phyloP scores from a whole-genome alignment of 305 asterid genomes.

The Stenogyne calaminthoides region DNA sequence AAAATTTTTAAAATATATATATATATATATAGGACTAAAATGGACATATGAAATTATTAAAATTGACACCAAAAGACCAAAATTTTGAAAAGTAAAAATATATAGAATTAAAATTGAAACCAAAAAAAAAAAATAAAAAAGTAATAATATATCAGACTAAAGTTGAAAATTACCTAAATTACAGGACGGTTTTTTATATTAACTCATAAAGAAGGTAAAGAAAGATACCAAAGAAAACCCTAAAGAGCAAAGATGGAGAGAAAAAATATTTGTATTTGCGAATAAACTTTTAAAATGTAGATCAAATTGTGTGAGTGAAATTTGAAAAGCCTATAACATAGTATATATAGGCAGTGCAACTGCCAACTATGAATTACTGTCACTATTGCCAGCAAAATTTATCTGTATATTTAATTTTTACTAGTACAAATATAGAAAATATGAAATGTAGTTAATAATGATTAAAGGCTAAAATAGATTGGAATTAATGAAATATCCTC shows the following conservation, averaged over 20 bases:
- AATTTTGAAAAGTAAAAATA: too few species aligned
- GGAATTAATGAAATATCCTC: neutral
- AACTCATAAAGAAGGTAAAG: neutral
- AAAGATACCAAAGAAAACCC: neutral
- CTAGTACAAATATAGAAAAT: neutral
- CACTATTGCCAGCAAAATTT: neutral
- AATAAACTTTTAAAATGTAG: neutral
- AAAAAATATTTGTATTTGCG: neutral
- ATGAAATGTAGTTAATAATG: neutral
- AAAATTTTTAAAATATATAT: too few species aligned
- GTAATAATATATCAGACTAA: too few species aligned
- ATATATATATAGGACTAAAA: too few species aligned
- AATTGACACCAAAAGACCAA: too few species aligned
- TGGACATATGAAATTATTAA: too few species aligned
- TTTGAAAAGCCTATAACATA: neutral
- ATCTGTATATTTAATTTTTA: neutral
- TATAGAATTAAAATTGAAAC: too few species aligned
- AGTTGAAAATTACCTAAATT: too few species aligned
- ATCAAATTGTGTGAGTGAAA: neutral
- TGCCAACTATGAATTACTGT: neutral
- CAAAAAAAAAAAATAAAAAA: too few species aligned
- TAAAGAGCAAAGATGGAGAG: neutral
- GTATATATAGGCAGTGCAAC: neutral
- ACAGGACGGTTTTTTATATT: too few species aligned
- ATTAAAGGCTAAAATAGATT: neutral